Evolutionary conservation across 2,329 filamentous ascomycete genomes (phyloP).

Genomic region (Zasmidium cellare): DNA sequence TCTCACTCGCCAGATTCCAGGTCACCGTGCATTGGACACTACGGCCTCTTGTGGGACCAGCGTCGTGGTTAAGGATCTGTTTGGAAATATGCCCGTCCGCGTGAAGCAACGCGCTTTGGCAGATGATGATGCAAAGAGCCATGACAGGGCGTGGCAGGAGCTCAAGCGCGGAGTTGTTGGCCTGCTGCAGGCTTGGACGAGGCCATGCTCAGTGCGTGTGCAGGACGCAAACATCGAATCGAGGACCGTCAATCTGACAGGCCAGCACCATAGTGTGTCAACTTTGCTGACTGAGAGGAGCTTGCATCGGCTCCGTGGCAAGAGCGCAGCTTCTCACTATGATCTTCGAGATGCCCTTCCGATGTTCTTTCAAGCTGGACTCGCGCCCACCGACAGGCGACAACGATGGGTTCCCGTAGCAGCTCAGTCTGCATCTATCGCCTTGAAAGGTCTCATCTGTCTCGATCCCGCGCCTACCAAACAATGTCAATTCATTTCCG

Average conservation of each 20-base stretch:
- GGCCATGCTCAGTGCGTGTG: conserved; percentile 57
- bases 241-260: conserved; percentile 19
- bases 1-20: conserved; percentile 58
- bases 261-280: conserved; percentile 17
- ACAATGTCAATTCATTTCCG: conserved; percentile 75
- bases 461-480: conserved; percentile 69
- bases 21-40: neutral
- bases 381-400: conserved; percentile 56
- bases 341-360: conserved; percentile 41
- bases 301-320: conserved; percentile 25
- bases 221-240: conserved; percentile 49
- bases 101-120: conserved; percentile 71
- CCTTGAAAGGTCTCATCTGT: conserved; percentile 71
- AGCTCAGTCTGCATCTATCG: conserved; percentile 62
- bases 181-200: conserved; percentile 70
- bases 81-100: conserved; percentile 86
- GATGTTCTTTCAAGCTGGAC: conserved; percentile 65
- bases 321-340: conserved; percentile 12
- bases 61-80: conserved; percentile 75
- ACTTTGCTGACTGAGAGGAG: conserved; percentile 29
- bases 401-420: conserved; percentile 69
- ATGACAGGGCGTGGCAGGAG: conserved; percentile 65
- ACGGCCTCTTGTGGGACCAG: conserved; percentile 60
- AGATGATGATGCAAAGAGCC: conserved; percentile 52
- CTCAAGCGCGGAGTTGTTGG: conserved; percentile 61